Evolutionary conservation across 805 yeast genomes (phyloP).

Genomic region (Saccharomycopsis fodiens): DNA sequence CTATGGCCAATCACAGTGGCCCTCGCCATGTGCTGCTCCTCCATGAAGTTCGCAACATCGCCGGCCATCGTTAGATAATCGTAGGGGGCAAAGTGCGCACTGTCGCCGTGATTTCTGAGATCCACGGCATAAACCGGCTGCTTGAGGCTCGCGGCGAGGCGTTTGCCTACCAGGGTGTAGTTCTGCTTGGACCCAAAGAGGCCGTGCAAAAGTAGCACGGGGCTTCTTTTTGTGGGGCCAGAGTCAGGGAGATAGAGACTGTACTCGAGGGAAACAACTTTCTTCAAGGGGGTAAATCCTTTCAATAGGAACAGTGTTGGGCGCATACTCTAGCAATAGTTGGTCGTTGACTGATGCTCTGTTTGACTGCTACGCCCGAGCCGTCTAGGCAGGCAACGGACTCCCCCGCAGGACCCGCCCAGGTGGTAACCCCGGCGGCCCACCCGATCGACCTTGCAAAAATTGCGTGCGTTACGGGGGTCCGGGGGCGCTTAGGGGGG

Average conservation of each 20-base stretch:
- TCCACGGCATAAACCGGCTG: conserved; percentile 38
- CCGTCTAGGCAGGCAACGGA: too few species aligned
- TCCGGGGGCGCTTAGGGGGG: too few species aligned
- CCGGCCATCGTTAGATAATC: conserved; percentile 36
- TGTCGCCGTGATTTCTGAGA: conserved; percentile 49
- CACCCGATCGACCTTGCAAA: too few species aligned
- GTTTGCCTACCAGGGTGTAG: conserved; percentile 34
- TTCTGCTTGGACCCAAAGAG: conserved; percentile 42
- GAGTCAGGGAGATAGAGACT: conserved; percentile 9
- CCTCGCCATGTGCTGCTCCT: conserved; percentile 26
- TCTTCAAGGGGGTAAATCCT: conserved; percentile 6
- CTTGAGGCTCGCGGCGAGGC: conserved; percentile 27
- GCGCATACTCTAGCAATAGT: too few species aligned
- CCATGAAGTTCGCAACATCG: conserved; percentile 35
- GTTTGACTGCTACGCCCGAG: too few species aligned
- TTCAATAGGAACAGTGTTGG: background rate
- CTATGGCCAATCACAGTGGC: conserved; percentile 44
- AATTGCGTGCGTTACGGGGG: too few species aligned
- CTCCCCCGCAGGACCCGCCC: too few species aligned
- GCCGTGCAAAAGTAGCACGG: conserved; percentile 46
- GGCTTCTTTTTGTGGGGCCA: conserved; percentile 21
- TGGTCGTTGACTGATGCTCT: too few species aligned
- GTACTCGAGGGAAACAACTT: conserved; percentile 16
- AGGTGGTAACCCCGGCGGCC: too few species aligned
- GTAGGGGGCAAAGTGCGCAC: conserved; percentile 37